A percentile compares a stretch with the other conserved stretches of the same genome.
Evolutionary conservation across 805 yeast species (phyloP).

Genomic region (Yarrowia porcina): DNA sequence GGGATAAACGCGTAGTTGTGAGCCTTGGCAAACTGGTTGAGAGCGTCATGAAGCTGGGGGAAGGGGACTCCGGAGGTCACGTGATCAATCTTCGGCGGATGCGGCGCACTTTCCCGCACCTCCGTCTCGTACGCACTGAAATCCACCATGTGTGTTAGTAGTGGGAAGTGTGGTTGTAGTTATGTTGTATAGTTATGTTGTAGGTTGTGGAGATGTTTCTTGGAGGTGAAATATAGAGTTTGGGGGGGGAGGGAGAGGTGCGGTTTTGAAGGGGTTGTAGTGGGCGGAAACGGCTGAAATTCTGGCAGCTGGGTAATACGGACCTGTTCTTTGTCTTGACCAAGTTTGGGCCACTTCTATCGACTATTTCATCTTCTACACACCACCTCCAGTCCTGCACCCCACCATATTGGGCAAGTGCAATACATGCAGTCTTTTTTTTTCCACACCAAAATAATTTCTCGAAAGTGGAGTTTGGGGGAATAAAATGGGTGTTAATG

Average conservation of each 20-base stretch:
- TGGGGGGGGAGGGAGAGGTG: background rate
- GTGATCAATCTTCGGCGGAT: background rate
- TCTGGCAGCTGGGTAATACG: no score
- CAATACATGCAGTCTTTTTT: background rate
- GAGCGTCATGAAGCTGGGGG: background rate
- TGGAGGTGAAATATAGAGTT: background rate
- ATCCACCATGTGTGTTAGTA: conserved; percentile 18
- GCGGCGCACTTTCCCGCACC: background rate
- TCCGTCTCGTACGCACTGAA: conserved; percentile 6
- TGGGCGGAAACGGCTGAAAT: no score
- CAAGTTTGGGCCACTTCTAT: background rate
- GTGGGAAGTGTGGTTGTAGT: no score
- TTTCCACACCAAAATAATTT: no score
- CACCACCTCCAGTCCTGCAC: background rate
- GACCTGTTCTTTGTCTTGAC: no score
- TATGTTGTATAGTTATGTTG: no score
- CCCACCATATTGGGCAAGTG: background rate
- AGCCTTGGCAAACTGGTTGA: background rate
- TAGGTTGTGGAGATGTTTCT: background rate
- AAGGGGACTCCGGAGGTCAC: background rate
- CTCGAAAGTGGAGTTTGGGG: no score
- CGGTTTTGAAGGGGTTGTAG: no score
- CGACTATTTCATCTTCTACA: background rate
- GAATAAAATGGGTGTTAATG: no score
- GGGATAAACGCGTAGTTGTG: background rate